A percentile compares a stretch with the other conserved stretches of the same genome.
Evolutionary conservation across 1,284 basidiomycete genomes (phyloP).

Genomic region (Pseudozyma tsukubaensis): DNA sequence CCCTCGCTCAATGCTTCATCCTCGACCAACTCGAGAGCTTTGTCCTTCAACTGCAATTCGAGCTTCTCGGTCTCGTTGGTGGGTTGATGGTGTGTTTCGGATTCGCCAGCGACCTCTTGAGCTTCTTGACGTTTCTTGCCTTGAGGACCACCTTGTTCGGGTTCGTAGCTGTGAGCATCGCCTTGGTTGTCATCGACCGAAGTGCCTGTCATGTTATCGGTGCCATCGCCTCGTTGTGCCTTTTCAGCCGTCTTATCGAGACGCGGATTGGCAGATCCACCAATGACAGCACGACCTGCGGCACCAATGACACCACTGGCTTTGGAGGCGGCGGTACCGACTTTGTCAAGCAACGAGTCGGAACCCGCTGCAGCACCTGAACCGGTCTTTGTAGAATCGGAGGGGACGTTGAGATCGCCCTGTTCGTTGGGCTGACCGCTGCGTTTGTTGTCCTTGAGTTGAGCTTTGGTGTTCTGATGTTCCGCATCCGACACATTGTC

Average conservation of each 20-base stretch:
- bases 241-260: constrained; percentile 44
- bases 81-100: not conserved
- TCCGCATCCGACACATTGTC: not conserved
- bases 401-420: constrained; percentile 33
- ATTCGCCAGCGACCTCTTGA: constrained; percentile 7
- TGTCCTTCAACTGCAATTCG: constrained; percentile 26
- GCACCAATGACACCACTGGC: constrained; percentile 78
- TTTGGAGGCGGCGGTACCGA: constrained; percentile 71
- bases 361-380: constrained; percentile 39
- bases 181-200: constrained; percentile 21
- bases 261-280: constrained; percentile 25
- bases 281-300: constrained; percentile 44
- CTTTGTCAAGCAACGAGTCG: constrained; percentile 36
- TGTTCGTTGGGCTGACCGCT: constrained; percentile 26
- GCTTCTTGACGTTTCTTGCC: constrained; percentile 38
- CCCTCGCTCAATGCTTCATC: constrained; percentile 16
- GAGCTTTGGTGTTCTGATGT: constrained; percentile 1
- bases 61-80: constrained; percentile 32
- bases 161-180: constrained; percentile 29
- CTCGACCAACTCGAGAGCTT: constrained; percentile 28
- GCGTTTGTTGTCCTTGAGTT: constrained; percentile 31
- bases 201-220: constrained; percentile 18
- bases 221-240: constrained; percentile 22
- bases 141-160: constrained; percentile 24
- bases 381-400: constrained; percentile 38